These are phyloP conservation scores for Royoungia palumana DNA, from an alignment of 768 basidiomycete genomes.

Conservation along the genomic window DNA sequence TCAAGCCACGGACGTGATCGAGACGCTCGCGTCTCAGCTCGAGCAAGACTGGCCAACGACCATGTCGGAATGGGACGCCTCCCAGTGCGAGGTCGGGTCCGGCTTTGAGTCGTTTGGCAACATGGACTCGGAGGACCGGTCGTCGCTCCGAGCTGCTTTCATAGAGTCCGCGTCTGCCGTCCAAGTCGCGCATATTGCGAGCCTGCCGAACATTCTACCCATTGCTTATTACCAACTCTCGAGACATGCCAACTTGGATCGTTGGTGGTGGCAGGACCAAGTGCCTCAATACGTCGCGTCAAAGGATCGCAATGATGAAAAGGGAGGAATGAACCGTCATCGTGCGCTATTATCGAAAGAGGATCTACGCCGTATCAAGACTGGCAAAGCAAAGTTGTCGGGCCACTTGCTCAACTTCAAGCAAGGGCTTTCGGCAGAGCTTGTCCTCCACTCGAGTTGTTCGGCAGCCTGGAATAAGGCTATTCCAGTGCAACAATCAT, in stretches of 20 bases:
- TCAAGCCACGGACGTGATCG: not conserved
- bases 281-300: not conserved
- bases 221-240: conserved; percentile 7
- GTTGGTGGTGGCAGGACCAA: not conserved
- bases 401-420: not conserved
- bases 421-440: not conserved
- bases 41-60: conserved; percentile 8
- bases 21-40: conserved; percentile 4
- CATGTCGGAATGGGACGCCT: conserved; percentile 5
- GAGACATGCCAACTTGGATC: not conserved
- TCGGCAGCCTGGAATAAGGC: not conserved
- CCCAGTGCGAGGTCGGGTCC: not conserved
- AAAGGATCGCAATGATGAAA: not conserved
- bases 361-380: not conserved
- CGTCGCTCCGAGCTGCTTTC: not conserved
- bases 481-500: not conserved
- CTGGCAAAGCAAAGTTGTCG: not conserved
- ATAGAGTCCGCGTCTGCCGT: conserved; percentile 2
- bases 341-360: not conserved
- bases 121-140: not conserved
- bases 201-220: not conserved
- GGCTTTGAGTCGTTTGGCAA: not conserved
- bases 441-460: conserved; percentile 2
- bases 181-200: conserved; percentile 6
- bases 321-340: not conserved